Evolutionary conservation across 768 basidiomycete species (phyloP), one percentile per base, ranked within the genome.

Genomic region (Tulasnella sp.): DNA sequence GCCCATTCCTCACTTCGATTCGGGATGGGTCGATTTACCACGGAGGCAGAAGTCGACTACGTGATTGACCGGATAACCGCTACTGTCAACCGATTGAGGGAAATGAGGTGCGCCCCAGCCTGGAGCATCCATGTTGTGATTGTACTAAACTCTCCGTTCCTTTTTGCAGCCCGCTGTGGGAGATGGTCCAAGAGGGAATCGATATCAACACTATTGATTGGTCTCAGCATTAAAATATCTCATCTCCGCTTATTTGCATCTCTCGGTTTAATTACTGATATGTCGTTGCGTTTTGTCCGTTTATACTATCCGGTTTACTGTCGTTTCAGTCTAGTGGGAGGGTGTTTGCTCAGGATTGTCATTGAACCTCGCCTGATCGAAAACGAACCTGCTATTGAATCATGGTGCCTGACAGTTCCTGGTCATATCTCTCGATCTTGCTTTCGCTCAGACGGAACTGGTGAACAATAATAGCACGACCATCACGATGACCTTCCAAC

Each of bases 111-210:
- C 31, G 80, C 39, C 80, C 12, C 44, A 14, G n/a, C 48, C 7
- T 58, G 38, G 18, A n/a, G n/a, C 75, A 58, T 36, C 42, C 18
- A 18, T 58, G 52, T 19, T 31, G 36, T 68, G 38, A 48, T 14
- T 3, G 19, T 62, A 1, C 40, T 71, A 14, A 24, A 46, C 34
- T 44, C 44, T 12, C 16, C 75, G 6, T 2, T 79, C 0, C 27
- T 71, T 81, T 39, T 39, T 38, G 38, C 46, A 95, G 95, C 84
- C 98, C 98, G 44, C 86, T 99, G 77, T 99, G 97, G 97, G 98
- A 99, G 87, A 98, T 99, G 97, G 97, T 99, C 21, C 96, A 98
- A 86, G 98, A 99, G 84, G 97, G 97, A 62, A 97, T 99, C 80
- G 98, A 99, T 85, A 90, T 99, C 82, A 96, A 92, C 84, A 89